phyloP scores from a whole-genome alignment of 306 rosid species.

The Parietaria judaica region DNA sequence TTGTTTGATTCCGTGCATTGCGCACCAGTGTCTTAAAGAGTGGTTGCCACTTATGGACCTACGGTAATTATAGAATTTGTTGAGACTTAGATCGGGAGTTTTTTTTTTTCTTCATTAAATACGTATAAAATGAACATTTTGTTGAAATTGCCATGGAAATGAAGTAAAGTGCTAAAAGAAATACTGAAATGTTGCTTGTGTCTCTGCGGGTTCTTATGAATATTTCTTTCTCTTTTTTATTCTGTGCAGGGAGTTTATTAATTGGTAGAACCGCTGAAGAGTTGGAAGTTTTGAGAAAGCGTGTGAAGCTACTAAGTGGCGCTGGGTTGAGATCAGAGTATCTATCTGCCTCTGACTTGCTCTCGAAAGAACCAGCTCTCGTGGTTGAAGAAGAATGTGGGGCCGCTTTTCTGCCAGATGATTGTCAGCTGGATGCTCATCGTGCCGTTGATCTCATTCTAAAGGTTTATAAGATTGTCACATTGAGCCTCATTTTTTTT shows the following conservation, averaged over 20 bases:
- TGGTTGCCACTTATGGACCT: no score
- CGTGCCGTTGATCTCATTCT: conserved; percentile 46
- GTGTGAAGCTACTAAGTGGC: conserved; percentile 48
- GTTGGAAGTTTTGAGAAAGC: conserved; percentile 42
- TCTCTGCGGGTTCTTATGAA: background rate
- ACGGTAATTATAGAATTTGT: no score
- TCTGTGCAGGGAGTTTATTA: conserved; percentile 61
- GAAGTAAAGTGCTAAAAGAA: no score
- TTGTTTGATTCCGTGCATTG: no score
- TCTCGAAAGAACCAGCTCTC: conserved; percentile 59
- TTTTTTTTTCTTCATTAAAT: no score
- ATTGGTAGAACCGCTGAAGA: conserved; percentile 58
- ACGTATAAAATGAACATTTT: no score
- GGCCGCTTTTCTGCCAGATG: conserved; percentile 78
- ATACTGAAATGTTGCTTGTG: background rate
- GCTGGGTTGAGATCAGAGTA: conserved; percentile 70
- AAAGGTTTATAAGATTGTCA: conserved; percentile 31
- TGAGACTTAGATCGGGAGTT: no score
- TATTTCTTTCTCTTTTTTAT: background rate
- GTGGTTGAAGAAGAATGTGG: conserved; percentile 44
- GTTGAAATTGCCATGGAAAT: no score
- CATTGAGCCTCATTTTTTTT: background rate
- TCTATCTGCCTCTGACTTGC: conserved; percentile 51
- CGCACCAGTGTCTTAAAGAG: no score
- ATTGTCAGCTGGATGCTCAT: conserved; percentile 81